Conservation (phyloP, 1,139 yeast species). For the Nakaseomyces uthaithaninus region DNA sequence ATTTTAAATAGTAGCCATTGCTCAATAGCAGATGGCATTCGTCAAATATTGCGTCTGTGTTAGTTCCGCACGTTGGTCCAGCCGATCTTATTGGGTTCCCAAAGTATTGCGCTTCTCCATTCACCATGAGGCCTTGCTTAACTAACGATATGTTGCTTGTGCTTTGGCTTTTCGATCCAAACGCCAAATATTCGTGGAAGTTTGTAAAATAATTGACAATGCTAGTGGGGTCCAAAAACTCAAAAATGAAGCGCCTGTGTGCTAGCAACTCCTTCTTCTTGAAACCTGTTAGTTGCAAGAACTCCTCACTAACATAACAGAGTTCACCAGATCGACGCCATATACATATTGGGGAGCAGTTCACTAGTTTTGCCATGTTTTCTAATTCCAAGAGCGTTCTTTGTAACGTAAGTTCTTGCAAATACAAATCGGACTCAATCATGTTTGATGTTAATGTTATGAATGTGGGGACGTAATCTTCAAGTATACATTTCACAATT, state of each 20-base stretch:
- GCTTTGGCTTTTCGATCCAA: constrained; percentile 45
- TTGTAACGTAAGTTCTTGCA: constrained; percentile 63
- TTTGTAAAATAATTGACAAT: constrained; percentile 77
- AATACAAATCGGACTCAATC: constrained; percentile 56
- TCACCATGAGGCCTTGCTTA: constrained; percentile 2
- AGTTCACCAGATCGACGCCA: constrained; percentile 78
- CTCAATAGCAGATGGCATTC: constrained; percentile 62
- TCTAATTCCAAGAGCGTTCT: constrained; percentile 62
- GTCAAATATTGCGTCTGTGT: constrained; percentile 37
- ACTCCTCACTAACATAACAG: constrained; percentile 60
- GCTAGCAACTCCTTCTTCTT: constrained; percentile 30
- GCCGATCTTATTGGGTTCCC: constrained; percentile 2
- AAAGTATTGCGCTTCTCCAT: neutral
- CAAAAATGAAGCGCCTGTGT: constrained; percentile 59
- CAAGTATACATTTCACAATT: constrained; percentile 58
- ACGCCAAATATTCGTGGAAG: constrained; percentile 66
- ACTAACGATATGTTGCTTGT: constrained; percentile 12
- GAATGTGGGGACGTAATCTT: constrained; percentile 57
- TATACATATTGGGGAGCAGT: constrained; percentile 62
- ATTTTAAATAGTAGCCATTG: constrained; percentile 33
- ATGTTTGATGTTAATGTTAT: constrained; percentile 63
- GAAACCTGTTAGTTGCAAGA: constrained; percentile 53
- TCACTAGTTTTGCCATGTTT: constrained; percentile 37
- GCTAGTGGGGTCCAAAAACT: constrained; percentile 74
- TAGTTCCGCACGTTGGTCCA: constrained; percentile 5